phyloP scores from a whole-genome alignment of 2,329 filamentous ascomycete species.

The Hymenoscyphus scutula region DNA sequence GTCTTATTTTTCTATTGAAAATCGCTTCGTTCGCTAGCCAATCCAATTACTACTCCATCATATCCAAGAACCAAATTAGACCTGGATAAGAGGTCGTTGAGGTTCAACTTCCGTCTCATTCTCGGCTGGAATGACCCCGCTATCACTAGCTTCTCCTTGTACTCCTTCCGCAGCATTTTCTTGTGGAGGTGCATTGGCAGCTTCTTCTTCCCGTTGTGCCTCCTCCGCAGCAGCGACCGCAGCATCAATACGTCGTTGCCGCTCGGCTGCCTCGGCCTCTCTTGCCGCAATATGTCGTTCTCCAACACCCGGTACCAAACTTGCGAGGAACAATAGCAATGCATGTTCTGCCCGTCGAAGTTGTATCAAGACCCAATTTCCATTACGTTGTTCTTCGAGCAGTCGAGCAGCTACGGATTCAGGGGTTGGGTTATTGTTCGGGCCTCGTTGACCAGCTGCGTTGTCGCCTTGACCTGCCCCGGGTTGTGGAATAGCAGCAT shows the following conservation, averaged over 20 bases:
- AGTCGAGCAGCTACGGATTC: conserved; percentile 54
- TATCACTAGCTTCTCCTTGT: neutral
- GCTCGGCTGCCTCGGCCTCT: conserved; percentile 34
- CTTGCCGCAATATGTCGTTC: conserved; percentile 56
- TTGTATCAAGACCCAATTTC: conserved; percentile 49
- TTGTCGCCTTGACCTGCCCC: conserved; percentile 4
- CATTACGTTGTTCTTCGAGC: conserved; percentile 47
- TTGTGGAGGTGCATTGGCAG: neutral
- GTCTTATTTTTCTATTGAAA: neutral
- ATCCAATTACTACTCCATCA: neutral
- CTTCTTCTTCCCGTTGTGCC: neutral
- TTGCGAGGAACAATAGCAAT: conserved; percentile 62
- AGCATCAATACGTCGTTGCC: conserved; percentile 26
- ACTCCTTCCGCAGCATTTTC: neutral
- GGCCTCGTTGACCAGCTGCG: conserved; percentile 8
- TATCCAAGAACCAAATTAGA: neutral
- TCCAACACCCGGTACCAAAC: conserved; percentile 63
- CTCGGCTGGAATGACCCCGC: neutral
- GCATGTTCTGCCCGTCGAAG: conserved; percentile 57
- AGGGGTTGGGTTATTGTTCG: conserved; percentile 42
- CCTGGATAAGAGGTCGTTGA: neutral
- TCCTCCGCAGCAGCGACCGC: conserved; percentile 24
- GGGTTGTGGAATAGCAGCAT: conserved; percentile 33
- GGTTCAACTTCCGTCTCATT: neutral
- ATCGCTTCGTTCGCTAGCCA: neutral